A percentile compares a stretch with the other conserved stretches of the same genome.
phyloP scores from a whole-genome alignment of 2,329 filamentous ascomycete species.

The Pyrenophora tritici-repentis region DNA sequence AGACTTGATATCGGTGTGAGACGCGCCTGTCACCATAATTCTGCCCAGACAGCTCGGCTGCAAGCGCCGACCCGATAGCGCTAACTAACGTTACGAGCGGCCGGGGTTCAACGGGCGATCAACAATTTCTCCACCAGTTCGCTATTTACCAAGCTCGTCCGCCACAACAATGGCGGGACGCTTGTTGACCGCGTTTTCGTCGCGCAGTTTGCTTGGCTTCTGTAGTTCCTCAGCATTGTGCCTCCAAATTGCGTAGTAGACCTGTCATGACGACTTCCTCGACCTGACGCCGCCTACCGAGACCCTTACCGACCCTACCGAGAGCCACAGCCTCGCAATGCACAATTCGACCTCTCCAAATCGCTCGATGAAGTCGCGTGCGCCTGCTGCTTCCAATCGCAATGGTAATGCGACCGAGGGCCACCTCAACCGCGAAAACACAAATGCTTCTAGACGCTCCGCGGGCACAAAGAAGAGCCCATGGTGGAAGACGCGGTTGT shows the following conservation, averaged over 20 bases:
- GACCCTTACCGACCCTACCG: slow-evolving; percentile 22
- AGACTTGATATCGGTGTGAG: not conserved
- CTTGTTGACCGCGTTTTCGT: not conserved
- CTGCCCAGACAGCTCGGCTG: slow-evolving; percentile 7
- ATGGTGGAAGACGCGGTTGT: slow-evolving; percentile 78
- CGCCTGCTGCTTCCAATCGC: slow-evolving; percentile 4
- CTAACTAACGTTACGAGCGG: not conserved
- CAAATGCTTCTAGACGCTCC: slow-evolving; percentile 21
- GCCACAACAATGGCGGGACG: not conserved
- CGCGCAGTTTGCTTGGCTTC: not conserved
- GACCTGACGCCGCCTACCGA: slow-evolving; percentile 28
- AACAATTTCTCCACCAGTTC: slow-evolving; percentile 10
- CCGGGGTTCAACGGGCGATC: slow-evolving; percentile 5
- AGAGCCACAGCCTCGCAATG: slow-evolving; percentile 26
- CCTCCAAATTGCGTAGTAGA: not conserved
- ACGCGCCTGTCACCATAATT: slow-evolving; percentile 4
- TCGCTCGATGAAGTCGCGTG: slow-evolving; percentile 27
- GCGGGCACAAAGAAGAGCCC: slow-evolving; percentile 22
- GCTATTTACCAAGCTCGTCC: slow-evolving; percentile 8
- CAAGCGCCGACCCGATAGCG: not conserved
- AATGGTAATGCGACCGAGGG: slow-evolving; percentile 2
- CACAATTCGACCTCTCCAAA: slow-evolving; percentile 23
- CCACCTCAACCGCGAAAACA: slow-evolving; percentile 21
- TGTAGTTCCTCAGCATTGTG: not conserved
- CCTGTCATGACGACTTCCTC: slow-evolving; percentile 15